Percentiles rank a stretch among this genome's conserved stretches.
Evolutionary conservation across 2,329 filamentous ascomycete species (phyloP).

Genomic region (Coleophoma crateriformis): DNA sequence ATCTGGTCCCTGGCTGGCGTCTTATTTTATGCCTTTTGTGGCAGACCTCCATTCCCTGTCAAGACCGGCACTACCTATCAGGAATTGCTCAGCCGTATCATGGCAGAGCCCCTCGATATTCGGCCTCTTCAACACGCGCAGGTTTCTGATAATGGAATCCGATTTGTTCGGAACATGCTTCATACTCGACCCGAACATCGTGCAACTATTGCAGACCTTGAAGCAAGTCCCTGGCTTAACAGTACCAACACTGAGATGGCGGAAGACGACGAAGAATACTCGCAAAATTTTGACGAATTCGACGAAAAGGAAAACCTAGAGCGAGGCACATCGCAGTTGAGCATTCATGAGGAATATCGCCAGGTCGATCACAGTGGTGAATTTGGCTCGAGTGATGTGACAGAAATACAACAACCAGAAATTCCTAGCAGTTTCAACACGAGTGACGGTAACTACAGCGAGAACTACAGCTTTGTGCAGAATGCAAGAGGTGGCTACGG

Average conservation of each 20-base stretch:
- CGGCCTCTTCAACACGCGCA: conserved; percentile 50
- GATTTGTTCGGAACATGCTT: conserved; percentile 75
- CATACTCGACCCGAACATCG: conserved; percentile 73
- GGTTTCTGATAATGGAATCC: conserved; percentile 63
- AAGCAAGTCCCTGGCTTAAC: conserved; percentile 69
- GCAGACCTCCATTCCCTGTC: conserved; percentile 74
- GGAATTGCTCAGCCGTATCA: conserved; percentile 79
- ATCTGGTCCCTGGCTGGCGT: conserved; percentile 96
- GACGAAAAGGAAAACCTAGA: conserved; percentile 10
- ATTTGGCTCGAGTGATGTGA: conserved; percentile 13
- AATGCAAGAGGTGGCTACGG: conserved; percentile 4
- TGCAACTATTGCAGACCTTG: conserved; percentile 66
- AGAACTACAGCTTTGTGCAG: conserved; percentile 11
- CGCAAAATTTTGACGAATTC: conserved; percentile 10
- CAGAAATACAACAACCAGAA: conserved; percentile 16
- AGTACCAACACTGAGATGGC: conserved; percentile 13
- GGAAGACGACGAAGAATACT: conserved; percentile 13
- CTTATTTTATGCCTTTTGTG: conserved; percentile 79
- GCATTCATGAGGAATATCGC: conserved; percentile 12
- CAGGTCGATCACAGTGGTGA: conserved; percentile 14
- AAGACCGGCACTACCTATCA: conserved; percentile 70
- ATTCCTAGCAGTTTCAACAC: conserved; percentile 23
- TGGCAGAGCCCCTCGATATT: conserved; percentile 68
- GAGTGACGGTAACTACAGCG: conserved; percentile 10
- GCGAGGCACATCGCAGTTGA: conserved; percentile 23